A percentile compares a stretch with the other conserved stretches of the same genome.
These are phyloP conservation scores for Petasospora fabianii DNA, from an alignment of 1,139 yeast species.

Conservation along the genomic window DNA sequence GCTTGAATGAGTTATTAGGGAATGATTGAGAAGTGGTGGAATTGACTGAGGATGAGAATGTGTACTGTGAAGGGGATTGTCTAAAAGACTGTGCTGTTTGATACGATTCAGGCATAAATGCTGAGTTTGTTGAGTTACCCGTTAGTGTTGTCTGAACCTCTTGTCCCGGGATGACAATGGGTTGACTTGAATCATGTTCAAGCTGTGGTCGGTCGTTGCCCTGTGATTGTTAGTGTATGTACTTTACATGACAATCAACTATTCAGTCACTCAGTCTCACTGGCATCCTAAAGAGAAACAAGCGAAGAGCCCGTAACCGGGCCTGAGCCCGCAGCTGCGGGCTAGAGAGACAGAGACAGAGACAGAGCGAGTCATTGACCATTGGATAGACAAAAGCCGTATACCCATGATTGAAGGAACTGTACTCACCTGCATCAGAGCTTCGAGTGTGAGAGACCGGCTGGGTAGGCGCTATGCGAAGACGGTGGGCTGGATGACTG, in stretches of 20 bases:
- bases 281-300: too few species aligned
- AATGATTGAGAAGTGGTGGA: conserved; percentile 21
- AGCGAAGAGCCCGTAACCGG: background rate
- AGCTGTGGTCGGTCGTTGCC: conserved; percentile 12
- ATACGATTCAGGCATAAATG: conserved; percentile 23
- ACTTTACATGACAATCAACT: too few species aligned
- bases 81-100: conserved; percentile 27
- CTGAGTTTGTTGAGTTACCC: conserved; percentile 3
- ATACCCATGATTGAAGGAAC: too few species aligned
- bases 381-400: too few species aligned
- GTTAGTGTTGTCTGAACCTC: conserved; percentile 14
- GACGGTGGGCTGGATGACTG: too few species aligned
- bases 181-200: conserved; percentile 25
- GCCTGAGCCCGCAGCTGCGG: too few species aligned
- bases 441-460: background rate
- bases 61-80: conserved; percentile 20
- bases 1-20: conserved; percentile 16
- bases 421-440: background rate
- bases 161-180: conserved; percentile 28
- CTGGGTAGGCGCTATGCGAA: too few species aligned
- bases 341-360: too few species aligned
- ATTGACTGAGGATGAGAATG: conserved; percentile 23
- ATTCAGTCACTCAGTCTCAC: too few species aligned
- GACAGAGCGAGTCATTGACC: too few species aligned
- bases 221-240: conserved; percentile 6